phyloP scores from a whole-genome alignment of 1,284 basidiomycete species.

The Ustilago esculenta region DNA sequence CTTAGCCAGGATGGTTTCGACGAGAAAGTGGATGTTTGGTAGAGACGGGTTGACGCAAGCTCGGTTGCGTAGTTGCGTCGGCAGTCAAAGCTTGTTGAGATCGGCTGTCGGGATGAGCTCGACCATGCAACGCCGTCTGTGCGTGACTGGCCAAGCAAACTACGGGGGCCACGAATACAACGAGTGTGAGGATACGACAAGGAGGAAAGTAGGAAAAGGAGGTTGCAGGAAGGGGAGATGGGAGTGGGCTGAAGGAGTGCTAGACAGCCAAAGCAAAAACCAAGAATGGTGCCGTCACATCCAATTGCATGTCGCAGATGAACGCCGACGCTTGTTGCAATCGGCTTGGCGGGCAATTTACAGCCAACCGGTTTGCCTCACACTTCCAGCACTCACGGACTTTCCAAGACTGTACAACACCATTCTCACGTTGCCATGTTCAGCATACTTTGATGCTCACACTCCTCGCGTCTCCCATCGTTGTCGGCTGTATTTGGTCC shows the following conservation, averaged over 20 bases:
- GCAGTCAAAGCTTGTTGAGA: conserved; percentile 14
- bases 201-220: neutral
- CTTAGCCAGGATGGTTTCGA: neutral
- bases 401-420: no score
- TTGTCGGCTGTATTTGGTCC: no score
- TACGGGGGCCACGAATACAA: neutral
- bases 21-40: neutral
- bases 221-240: neutral
- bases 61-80: conserved; percentile 2
- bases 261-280: no score
- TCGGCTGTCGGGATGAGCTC: conserved; percentile 22
- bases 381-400: no score
- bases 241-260: neutral
- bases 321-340: no score
- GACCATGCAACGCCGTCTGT: conserved; percentile 14
- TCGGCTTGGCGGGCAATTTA: no score
- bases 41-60: neutral
- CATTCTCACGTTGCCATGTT: no score
- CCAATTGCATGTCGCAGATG: neutral
- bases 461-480: no score
- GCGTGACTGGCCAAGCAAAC: conserved; percentile 14
- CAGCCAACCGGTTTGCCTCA: no score
- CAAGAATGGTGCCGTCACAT: no score
- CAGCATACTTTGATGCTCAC: no score
- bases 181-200: neutral